These are phyloP conservation scores for Olyra latifolia DNA, from an alignment of 176 grass and related monocot species.

Conservation along the genomic window DNA sequence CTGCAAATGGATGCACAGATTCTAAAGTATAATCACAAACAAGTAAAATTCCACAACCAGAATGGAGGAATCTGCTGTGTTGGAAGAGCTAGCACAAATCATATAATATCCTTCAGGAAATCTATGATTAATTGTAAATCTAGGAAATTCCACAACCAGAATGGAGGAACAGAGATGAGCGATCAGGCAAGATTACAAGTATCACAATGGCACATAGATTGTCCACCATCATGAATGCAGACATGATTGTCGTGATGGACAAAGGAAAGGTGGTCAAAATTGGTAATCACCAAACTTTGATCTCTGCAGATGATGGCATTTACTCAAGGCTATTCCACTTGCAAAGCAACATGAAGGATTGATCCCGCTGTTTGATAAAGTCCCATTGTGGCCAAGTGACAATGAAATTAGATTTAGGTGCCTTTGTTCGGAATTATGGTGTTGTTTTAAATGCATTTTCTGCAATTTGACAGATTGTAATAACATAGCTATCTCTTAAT, in stretches of 20 bases:
- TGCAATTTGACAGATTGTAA: constrained; percentile 33
- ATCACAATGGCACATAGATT: constrained; percentile 53
- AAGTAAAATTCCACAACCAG: too few species aligned
- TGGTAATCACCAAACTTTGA: constrained; percentile 36
- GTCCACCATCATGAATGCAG: constrained; percentile 42
- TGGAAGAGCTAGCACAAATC: too few species aligned
- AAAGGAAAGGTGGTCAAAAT: constrained; percentile 44
- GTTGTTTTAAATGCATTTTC: constrained; percentile 26
- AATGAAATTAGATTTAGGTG: constrained; percentile 32
- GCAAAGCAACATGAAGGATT: constrained; percentile 48
- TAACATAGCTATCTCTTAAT: constrained; percentile 22
- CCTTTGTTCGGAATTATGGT: not conserved
- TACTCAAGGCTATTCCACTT: constrained; percentile 49
- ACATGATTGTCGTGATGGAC: constrained; percentile 53
- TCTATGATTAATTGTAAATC: too few species aligned
- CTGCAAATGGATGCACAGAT: too few species aligned
- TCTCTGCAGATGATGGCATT: constrained; percentile 24
- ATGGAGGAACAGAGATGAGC: constrained; percentile 10
- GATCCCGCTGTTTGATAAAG: constrained; percentile 6
- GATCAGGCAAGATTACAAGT: constrained; percentile 31
- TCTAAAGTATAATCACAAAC: too few species aligned
- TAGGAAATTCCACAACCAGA: too few species aligned
- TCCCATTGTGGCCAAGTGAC: not conserved
- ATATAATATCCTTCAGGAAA: too few species aligned
- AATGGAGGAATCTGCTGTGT: too few species aligned